Evolutionary conservation across 192 early-diverging fungal genomes (phyloP).

Genomic region (Entrophospora sp.): DNA sequence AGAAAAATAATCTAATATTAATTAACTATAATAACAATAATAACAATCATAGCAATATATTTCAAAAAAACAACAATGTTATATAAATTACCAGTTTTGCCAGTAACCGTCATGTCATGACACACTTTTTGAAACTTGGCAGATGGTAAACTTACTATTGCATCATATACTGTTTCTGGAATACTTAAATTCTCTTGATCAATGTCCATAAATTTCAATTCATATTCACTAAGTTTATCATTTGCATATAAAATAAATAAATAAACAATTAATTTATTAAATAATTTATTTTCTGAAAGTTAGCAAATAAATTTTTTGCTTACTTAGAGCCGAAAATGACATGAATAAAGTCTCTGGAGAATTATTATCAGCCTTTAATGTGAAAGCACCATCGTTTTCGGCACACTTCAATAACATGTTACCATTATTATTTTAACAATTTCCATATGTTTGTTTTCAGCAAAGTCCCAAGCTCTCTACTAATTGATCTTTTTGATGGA

Average conservation of each 20-base stretch:
- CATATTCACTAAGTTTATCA: slow-evolving; percentile 79
- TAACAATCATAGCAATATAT: too few species aligned
- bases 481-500: too few species aligned
- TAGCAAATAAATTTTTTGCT: neutral
- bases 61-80: too few species aligned
- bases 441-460: too few species aligned
- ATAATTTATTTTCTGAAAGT: neutral
- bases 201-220: slow-evolving; percentile 97
- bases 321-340: slow-evolving; percentile 60
- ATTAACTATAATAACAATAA: too few species aligned
- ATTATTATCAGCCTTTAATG: slow-evolving; percentile 85
- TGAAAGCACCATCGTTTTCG: slow-evolving; percentile 82
- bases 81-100: slow-evolving; percentile 50
- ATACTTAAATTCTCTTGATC: slow-evolving; percentile 93
- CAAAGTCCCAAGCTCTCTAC: too few species aligned
- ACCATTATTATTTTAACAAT: too few species aligned
- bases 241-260: slow-evolving; percentile 26
- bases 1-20: too few species aligned
- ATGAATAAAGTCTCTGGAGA: slow-evolving; percentile 68
- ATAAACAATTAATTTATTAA: neutral
- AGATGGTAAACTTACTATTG: slow-evolving; percentile 81
- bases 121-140: slow-evolving; percentile 86
- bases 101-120: slow-evolving; percentile 71
- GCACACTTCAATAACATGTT: slow-evolving; percentile 94
- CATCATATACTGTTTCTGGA: slow-evolving; percentile 90